Evolutionary conservation across 805 yeast genomes (phyloP).

Genomic region (Candida mattraensis): DNA sequence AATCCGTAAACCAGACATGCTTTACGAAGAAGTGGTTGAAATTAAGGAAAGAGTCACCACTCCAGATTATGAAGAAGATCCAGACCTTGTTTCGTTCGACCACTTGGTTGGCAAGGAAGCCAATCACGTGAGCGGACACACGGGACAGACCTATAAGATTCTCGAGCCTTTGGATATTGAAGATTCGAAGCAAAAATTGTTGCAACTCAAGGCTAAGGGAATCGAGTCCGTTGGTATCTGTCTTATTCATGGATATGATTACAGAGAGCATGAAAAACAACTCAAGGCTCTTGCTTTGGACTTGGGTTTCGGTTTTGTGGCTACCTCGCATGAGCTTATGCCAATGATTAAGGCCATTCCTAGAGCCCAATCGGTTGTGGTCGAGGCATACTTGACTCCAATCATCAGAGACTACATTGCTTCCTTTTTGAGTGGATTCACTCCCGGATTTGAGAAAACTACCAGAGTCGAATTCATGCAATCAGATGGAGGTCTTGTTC

Average conservation of each 20-base stretch:
- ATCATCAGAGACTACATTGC: slow-evolving; percentile 38
- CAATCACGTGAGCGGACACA: slow-evolving; percentile 9
- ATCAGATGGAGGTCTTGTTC: slow-evolving; percentile 55
- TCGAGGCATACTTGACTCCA: slow-evolving; percentile 45
- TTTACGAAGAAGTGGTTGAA: slow-evolving; percentile 20
- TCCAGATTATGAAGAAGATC: slow-evolving; percentile 28
- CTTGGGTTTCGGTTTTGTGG: slow-evolving; percentile 41
- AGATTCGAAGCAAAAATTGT: slow-evolving; percentile 22
- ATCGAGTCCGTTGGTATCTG: slow-evolving; percentile 32
- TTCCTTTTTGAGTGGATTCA: slow-evolving; percentile 36
- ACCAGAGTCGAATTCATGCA: slow-evolving; percentile 53
- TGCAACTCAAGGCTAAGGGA: slow-evolving; percentile 22
- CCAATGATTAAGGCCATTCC: slow-evolving; percentile 38
- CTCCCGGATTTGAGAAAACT: slow-evolving; percentile 23
- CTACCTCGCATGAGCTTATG: slow-evolving; percentile 36
- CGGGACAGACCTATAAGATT: slow-evolving; percentile 22
- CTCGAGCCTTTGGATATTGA: slow-evolving; percentile 23
- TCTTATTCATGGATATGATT: slow-evolving; percentile 37
- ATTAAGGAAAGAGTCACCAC: slow-evolving; percentile 22
- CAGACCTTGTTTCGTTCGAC: slow-evolving; percentile 15
- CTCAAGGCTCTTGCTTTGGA: slow-evolving; percentile 36
- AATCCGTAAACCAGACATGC: slow-evolving; percentile 17
- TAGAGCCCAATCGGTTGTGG: slow-evolving; percentile 36
- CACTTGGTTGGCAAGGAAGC: slow-evolving; percentile 9
- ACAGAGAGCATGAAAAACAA: slow-evolving; percentile 38